Evolutionary conservation across 192 early-diverging fungal species (phyloP), one percentile per base, ranked within the genome.

Genomic region (Irineochytrium annulatum): DNA sequence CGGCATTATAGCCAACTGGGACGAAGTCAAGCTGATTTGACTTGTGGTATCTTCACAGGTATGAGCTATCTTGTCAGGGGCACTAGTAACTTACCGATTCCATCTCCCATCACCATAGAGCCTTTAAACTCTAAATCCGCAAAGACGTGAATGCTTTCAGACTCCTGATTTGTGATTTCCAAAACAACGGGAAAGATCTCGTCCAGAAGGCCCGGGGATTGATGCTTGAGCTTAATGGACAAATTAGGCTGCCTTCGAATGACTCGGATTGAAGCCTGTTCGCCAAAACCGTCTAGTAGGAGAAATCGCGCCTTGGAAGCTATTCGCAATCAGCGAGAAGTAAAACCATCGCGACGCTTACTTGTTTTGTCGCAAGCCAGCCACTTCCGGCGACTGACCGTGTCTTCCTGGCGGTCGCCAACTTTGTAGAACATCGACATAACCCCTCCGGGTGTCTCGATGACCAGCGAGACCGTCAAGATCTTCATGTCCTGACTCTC

Each of bases 121-220:
- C 69, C 69, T 29, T 79, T 69, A 39, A 89, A 77, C 32, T 86
- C 86, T 14, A 86, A 76, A 44, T 80, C 73, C 37, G 88, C 56
- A 30, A 71, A 70, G 14, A 76, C 86, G 37, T 84, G 66, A 11
- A 91, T 70, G 6, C 78, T 60, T 24, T 83, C 77, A 1, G 43
- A 22, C 59, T 91, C 89, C 8, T 80, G 72, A 63, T 88, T 91
- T 16, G 67, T 68, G 2, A 89, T 57, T n/a, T 67, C 78, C n/a
- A 91, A 62, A 29, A 65, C 63, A 13, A 91, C 60, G 16, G 75
- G 76, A 57, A 83, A 86, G 16, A 76, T 63, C 55, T 89, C 87
- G 52, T 91, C 84, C 52, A 91, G 55, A n/a, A 84, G 64, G 0
- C 83, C 84, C 17, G 88, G 87, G 1, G 87, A 67, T 22, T 57